Conservation (phyloP, 257 asterid species). For the Cinchona pubescens region DNA sequence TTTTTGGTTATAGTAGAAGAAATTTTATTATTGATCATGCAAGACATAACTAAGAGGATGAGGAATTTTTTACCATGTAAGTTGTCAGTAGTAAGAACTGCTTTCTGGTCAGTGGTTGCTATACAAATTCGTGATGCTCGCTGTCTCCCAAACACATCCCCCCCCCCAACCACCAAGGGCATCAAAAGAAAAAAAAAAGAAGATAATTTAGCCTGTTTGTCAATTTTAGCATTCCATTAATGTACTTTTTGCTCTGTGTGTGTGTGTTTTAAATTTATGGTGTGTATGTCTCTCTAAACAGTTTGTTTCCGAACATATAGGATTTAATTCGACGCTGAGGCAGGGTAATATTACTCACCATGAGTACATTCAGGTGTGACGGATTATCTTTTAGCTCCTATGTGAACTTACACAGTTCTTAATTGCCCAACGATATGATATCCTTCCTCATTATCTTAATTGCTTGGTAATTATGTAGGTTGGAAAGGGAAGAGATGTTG, state of each 20-base stretch:
- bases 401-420: background rate
- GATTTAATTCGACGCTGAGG: constrained; percentile 93
- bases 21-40: no score
- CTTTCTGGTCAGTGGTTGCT: no score
- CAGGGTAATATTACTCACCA: constrained; percentile 99
- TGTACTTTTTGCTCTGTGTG: no score
- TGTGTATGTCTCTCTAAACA: constrained; percentile 10
- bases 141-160: no score
- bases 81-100: no score
- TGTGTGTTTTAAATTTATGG: no score
- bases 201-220: no score
- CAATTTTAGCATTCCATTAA: no score
- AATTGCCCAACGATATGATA: constrained; percentile 10
- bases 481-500: constrained; percentile 99
- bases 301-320: constrained; percentile 42
- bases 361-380: constrained; percentile 61
- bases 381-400: background rate
- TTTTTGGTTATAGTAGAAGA: no score
- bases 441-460: constrained; percentile 17
- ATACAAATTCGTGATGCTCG: no score
- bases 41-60: background rate
- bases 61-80: background rate
- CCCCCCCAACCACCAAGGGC: no score
- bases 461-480: constrained; percentile 50
- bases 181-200: no score